Evolutionary conservation across 768 basidiomycete genomes (phyloP).

Genomic region (Leccinum uliginosum): DNA sequence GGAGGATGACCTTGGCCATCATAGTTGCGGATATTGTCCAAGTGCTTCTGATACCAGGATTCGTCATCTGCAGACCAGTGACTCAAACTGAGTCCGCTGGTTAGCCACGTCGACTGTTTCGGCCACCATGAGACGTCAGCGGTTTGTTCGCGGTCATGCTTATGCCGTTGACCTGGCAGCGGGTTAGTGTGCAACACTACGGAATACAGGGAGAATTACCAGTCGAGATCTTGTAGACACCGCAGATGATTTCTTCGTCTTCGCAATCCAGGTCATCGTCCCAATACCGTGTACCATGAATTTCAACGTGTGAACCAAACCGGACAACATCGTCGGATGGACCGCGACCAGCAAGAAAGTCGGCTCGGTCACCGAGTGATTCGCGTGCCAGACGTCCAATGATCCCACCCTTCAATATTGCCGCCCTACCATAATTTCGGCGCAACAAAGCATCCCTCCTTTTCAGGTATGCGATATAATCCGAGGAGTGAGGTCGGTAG

Average conservation of each 20-base stretch:
- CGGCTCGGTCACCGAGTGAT: too few relatives aligned
- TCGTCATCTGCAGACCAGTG: slow-evolving; percentile 2
- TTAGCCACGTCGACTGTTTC: slow-evolving; percentile 3
- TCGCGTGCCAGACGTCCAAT: too few relatives aligned
- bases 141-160: background rate
- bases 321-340: background rate
- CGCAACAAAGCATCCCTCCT: too few relatives aligned
- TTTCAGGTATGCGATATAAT: too few relatives aligned
- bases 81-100: background rate
- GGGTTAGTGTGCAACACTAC: too few relatives aligned
- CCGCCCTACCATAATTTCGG: too few relatives aligned
- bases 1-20: background rate
- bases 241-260: background rate
- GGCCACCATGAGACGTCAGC: slow-evolving; percentile 6
- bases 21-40: background rate
- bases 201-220: background rate
- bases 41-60: background rate
- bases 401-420: too few relatives aligned
- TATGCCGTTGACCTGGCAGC: background rate
- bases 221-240: slow-evolving; percentile 1
- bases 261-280: background rate
- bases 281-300: background rate
- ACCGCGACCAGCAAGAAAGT: too few relatives aligned
- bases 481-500: too few relatives aligned
- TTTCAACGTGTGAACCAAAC: background rate